Evolutionary conservation across 768 basidiomycete genomes (phyloP), one percentile per base, ranked within the genome.

Genomic region (Pleurotus platypus): DNA sequence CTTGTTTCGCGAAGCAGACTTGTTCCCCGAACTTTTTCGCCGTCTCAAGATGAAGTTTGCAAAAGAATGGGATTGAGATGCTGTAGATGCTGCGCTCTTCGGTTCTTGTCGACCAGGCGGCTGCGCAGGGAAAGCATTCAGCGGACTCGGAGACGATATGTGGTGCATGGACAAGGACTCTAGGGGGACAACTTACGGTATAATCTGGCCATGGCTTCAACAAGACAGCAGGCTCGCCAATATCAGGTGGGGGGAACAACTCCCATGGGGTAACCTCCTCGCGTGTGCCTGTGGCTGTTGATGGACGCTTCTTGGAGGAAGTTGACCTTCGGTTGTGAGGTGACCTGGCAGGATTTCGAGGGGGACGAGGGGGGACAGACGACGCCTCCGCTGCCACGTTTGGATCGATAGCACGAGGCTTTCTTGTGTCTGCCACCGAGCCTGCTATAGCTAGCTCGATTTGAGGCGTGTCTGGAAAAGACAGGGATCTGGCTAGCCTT

Each of bases 181-280:
- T 49, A 11, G 5, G 48, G 24, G 30, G 20, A 16, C 15, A 35
- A 54, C 51, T 54, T 54, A 56, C 46, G 56, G 26, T n/a, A 42
- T 38, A 37, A n/a, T 48, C 38, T 49, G 26, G 46, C 35, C 57
- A 60, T 40, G 55, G 45, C 22, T 46, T 48, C 38, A 47, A 56
- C 42, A 37, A 24, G 16, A 46, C 46, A 4, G 18, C n/a, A 2
- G 42, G 24, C 55, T 46, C 13, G 43, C 16, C 26, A 22, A 16
- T 40, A 16, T 58, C 46, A 13, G 65, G 64, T 40, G 58, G 63
- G 43, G 68, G 65, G 46, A 61, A 65, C 15, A 76, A 65, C 61
- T 76, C 74, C 75, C 72, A 74, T 47, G 72, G 72, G 4, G 72
- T 73, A 43, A 75, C 73, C 37, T 75, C 73, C 56, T 74, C 70